These are phyloP conservation scores for Aspergillus sp. DNA, from an alignment of 2,329 filamentous ascomycete species.

Conservation along the genomic window DNA sequence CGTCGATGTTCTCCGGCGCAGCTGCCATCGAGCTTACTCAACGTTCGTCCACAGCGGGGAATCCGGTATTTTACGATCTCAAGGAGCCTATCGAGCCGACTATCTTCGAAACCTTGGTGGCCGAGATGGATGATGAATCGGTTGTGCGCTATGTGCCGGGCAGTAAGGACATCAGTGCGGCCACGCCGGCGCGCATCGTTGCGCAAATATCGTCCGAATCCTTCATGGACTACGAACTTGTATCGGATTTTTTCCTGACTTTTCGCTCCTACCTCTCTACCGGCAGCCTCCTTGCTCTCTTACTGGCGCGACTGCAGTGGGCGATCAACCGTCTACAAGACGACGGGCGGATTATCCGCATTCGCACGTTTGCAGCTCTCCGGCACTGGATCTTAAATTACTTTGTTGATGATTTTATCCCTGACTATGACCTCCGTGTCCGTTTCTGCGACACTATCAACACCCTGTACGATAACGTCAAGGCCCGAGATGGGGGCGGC, in stretches of 20 bases:
- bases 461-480: conserved; percentile 54
- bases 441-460: conserved; percentile 83
- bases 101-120: conserved; percentile 79
- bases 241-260: conserved; percentile 97
- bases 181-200: conserved; percentile 85
- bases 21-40: conserved; percentile 32
- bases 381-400: conserved; percentile 98
- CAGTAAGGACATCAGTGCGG: conserved; percentile 76
- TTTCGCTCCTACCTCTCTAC: conserved; percentile 84
- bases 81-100: conserved; percentile 62
- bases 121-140: conserved; percentile 75
- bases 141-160: conserved; percentile 78
- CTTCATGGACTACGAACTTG: conserved; percentile 93
- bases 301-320: conserved; percentile 84
- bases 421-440: conserved; percentile 69
- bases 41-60: conserved; percentile 36
- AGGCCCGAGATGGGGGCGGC: conserved; percentile 51
- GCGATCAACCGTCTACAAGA: conserved; percentile 78
- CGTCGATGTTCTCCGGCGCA: conserved; percentile 37
- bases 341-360: conserved; percentile 87
- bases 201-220: conserved; percentile 95
- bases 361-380: conserved; percentile 90
- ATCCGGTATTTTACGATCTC: conserved; percentile 45
- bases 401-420: conserved; percentile 89
- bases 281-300: conserved; percentile 73